Base-by-base conservation (phyloP, 2,329 filamentous ascomycete species). In the Xylaria sp. region DNA sequence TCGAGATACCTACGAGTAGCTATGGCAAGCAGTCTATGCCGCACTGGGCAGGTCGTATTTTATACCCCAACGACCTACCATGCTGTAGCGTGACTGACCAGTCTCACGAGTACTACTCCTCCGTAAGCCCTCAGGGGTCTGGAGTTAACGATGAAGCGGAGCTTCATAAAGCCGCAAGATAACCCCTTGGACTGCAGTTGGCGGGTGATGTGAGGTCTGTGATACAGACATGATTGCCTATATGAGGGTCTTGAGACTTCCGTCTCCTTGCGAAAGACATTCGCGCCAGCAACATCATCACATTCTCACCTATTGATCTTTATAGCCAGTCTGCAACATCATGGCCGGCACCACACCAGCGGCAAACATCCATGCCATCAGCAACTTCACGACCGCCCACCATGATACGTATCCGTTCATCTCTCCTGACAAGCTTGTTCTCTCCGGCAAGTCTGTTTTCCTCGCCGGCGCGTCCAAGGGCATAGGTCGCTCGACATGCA, bases 381-480 rank as follows among this genome's bases (percentile, higher is more conserved):
- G 3, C 9, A 42, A 42, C 13, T 42, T 42, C 13, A 42, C 37
- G 8, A 42, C 9, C 3, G 13, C 37, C 37, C 37, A 42, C 37
- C 37, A 42, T 10, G 37, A 42, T 42, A 42, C 37, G 9, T 42
- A 42, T 42, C 13, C 37, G 37, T 42, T 42, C 37, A 42, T 42
- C 13, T 42, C 37, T 9, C 37, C 37, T 42, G 37, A 42, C 13
- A 42, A 66, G 23, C 48, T 57, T 3, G 52, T 70, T 56, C 64
- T 71, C 2, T 56, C 59, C n/a, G 69, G 71, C 8, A 69, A 58
- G 57, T 71, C 70, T 1, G 68, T 72, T 53, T 74, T 85, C 59
- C 76, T 84, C 53, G 79, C 76, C 4, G 81, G 81, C 6, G 80
- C 77, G 1, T 79, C 78, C 3, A 78, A 75, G 50, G 79, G 80